Percentiles rank a stretch among this genome's conserved stretches.
phyloP scores from a whole-genome alignment of 495 filamentous ascomycete genomes.

The Aspergillus bridgeri region DNA sequence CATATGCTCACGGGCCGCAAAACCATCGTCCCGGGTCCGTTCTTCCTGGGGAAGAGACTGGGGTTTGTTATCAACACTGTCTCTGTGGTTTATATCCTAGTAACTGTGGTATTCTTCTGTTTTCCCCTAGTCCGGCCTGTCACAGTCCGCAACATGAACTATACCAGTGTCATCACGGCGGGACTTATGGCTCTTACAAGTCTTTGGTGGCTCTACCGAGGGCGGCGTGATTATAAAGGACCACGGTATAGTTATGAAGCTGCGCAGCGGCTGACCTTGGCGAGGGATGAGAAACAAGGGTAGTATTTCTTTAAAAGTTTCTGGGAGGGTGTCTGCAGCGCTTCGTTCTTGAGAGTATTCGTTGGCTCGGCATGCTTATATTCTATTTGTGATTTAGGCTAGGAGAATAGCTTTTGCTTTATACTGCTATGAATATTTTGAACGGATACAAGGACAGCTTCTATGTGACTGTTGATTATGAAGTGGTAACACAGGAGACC shows the following conservation, averaged over 20 bases:
- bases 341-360: too few species aligned
- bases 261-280: constrained; percentile 6
- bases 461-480: too few species aligned
- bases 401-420: too few species aligned
- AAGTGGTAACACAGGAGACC: too few species aligned
- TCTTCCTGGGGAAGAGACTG: constrained; percentile 58
- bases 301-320: too few species aligned
- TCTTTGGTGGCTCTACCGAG: constrained; percentile 45
- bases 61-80: constrained; percentile 60
- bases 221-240: constrained; percentile 27
- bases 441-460: too few species aligned
- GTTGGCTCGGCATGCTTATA: too few species aligned
- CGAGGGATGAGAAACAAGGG: neutral
- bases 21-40: constrained; percentile 63
- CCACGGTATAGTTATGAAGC: constrained; percentile 33
- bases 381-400: too few species aligned
- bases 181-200: constrained; percentile 51
- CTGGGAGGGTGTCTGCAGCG: neutral
- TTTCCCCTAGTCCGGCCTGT: constrained; percentile 65
- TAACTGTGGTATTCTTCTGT: constrained; percentile 75
- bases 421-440: too few species aligned
- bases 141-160: constrained; percentile 62
- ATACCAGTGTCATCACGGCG: constrained; percentile 62
- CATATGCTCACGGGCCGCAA: constrained; percentile 64
- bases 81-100: constrained; percentile 59